Conservation (phyloP, 2,329 filamentous ascomycete species). For the Aspergillus tubingensis region DNA sequence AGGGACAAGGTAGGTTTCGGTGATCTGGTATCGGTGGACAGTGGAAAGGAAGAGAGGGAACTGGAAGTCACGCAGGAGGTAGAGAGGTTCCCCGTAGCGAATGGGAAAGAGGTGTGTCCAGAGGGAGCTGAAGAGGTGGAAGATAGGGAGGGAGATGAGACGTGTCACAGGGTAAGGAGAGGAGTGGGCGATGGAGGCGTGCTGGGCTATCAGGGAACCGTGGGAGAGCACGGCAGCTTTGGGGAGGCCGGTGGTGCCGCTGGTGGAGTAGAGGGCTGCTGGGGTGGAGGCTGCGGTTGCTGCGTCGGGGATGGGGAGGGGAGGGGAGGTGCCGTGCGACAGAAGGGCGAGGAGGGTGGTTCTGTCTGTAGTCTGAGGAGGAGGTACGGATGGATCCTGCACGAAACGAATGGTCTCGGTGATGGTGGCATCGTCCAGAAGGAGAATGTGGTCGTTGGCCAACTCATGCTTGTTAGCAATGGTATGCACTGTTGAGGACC, state of each 20-base stretch:
- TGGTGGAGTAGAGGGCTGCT: conserved; percentile 51
- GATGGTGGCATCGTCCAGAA: conserved; percentile 20
- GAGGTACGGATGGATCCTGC: not conserved
- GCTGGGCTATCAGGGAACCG: conserved; percentile 54
- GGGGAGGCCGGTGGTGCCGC: conserved; percentile 58
- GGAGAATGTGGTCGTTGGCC: conserved; percentile 19
- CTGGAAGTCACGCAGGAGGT: conserved; percentile 46
- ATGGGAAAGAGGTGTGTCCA: conserved; percentile 44
- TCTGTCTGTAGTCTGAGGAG: not conserved
- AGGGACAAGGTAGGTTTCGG: conserved; percentile 46
- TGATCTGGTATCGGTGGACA: conserved; percentile 39
- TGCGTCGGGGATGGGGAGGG: conserved; percentile 42
- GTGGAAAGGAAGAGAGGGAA: conserved; percentile 35
- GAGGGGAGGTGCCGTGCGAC: conserved; percentile 42
- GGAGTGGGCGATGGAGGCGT: conserved; percentile 37
- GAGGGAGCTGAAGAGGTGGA: conserved; percentile 49
- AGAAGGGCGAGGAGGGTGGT: conserved; percentile 33
- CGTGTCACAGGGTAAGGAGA: conserved; percentile 37
- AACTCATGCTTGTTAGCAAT: conserved; percentile 21
- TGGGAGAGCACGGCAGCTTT: conserved; percentile 61
- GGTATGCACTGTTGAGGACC: conserved; percentile 29
- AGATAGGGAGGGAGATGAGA: conserved; percentile 50
- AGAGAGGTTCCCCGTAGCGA: conserved; percentile 42
- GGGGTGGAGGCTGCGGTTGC: conserved; percentile 44
- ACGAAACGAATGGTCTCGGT: not conserved